Conservation (phyloP, 305 asterid genomes). For the Plantago rigida region DNA sequence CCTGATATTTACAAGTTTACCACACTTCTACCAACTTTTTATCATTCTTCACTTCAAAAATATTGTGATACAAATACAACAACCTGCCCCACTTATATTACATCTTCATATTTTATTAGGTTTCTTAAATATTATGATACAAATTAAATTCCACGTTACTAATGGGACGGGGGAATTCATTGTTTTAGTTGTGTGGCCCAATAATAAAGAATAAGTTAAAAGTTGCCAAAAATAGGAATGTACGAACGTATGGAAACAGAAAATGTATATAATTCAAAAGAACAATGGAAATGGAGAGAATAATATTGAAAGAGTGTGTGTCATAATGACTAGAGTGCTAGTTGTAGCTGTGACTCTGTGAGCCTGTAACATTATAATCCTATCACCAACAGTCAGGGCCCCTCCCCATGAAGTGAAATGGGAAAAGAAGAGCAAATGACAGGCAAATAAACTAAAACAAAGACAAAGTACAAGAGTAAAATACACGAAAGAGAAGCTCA, state of each 20-base stretch:
- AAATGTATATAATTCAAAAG: too few species aligned
- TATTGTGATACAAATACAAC: neutral
- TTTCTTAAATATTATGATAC: too few species aligned
- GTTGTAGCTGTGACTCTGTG: neutral
- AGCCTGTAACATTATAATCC: neutral
- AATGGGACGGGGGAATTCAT: neutral
- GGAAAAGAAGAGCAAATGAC: conserved; percentile 6
- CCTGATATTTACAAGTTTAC: too few species aligned
- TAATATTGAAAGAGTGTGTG: too few species aligned
- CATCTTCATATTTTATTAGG: neutral
- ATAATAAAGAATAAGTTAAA: neutral
- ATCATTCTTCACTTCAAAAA: too few species aligned
- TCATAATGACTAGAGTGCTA: too few species aligned
- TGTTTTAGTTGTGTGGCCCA: too few species aligned
- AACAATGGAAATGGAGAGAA: too few species aligned
- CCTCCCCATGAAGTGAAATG: conserved; percentile 9
- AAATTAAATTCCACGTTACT: too few species aligned
- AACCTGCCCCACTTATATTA: neutral
- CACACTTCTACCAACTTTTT: too few species aligned
- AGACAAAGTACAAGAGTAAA: neutral
- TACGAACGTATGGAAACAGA: too few species aligned
- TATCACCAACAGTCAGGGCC: conserved; percentile 2
- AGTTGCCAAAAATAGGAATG: neutral
- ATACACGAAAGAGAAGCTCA: conserved; percentile 41
- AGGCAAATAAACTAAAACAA: conserved; percentile 18